Base-by-base conservation (phyloP, 352 stramenopile species). In the Phytophthora quininea region DNA sequence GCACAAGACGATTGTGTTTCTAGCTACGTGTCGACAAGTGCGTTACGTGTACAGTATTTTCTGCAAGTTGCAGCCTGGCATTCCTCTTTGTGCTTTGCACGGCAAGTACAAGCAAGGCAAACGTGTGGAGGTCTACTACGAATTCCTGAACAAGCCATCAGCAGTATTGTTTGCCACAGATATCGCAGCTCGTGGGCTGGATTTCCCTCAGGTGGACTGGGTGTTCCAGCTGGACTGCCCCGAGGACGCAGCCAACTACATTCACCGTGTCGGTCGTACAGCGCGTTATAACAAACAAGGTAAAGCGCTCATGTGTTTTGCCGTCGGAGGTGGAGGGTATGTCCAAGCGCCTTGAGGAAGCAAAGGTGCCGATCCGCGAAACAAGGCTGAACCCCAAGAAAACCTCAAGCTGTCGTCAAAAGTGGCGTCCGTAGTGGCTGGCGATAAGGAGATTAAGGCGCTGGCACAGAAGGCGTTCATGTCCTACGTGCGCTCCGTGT, bases 201-300 rank as follows among this genome's bases (percentile, higher is more conserved):
- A 99, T 67, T 99, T 99, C 80, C 97, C 97, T 10, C 82, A 92
- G 38, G 97, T 99, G 15, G 97, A 99, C 84, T 99, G 98, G 98
- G 98, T 99, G n/a, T 59, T 97, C 52, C 90, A 98, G 77, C 88
- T 98, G 4, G 98, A 99, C 78, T 98, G 95, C 32, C 98, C 98
- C 0, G 97, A 99, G 80, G 97, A 99, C 78, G 82, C 90, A 0
- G 89, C 91, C 29, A 98, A 97, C 76, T 99, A 99, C 79, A 99
- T 99, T 77, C 98, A 99, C 65, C 86, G 97, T 60, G 97, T 98
- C 12, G 97, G 98, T 42, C 85, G 97, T 52, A 99, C 98, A 5
- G 97, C 97, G 14, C 88, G 97, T 27, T 99, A 98, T 79, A 95
- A 95, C 74, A 95, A 91, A 67, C 92, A 97, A 52, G 96, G 97